Conservation (phyloP, 495 filamentous ascomycete species). For the Sordaria brevicollis region DNA sequence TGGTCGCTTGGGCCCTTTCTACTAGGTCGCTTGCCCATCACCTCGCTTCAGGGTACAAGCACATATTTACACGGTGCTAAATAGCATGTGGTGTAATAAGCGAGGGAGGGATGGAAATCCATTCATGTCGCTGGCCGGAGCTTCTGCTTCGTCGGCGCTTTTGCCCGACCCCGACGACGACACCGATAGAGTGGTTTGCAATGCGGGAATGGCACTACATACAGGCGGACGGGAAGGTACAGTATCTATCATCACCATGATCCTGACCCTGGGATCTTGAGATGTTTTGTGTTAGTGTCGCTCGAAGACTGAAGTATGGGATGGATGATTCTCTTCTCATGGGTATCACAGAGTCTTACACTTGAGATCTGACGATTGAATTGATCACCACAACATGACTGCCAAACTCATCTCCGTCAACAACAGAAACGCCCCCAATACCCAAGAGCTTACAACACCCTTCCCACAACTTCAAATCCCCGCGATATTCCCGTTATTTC, state of each 20-base stretch:
- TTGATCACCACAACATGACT: not conserved
- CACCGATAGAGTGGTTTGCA: not conserved
- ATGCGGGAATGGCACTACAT: not conserved
- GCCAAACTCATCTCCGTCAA: not conserved
- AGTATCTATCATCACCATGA: not conserved
- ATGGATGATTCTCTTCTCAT: not conserved
- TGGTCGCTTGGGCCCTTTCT: not conserved
- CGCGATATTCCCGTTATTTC: not conserved
- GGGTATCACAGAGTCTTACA: too few species aligned
- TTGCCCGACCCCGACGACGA: not conserved
- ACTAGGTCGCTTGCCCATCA: not conserved
- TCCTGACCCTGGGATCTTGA: not conserved
- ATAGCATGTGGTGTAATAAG: not conserved
- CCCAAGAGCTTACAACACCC: not conserved
- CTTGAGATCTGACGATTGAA: too few species aligned
- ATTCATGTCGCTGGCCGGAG: not conserved
- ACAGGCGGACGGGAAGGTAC: not conserved
- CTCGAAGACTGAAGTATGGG: not conserved
- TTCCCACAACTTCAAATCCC: not conserved
- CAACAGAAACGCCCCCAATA: not conserved
- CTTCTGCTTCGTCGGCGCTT: not conserved
- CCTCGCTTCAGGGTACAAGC: not conserved
- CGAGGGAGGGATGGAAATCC: not conserved
- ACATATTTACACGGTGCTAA: too few species aligned
- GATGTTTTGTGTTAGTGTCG: not conserved